These are phyloP conservation scores for Fusarium virguliforme DNA, from an alignment of 2,329 filamentous ascomycete species.

Conservation along the genomic window DNA sequence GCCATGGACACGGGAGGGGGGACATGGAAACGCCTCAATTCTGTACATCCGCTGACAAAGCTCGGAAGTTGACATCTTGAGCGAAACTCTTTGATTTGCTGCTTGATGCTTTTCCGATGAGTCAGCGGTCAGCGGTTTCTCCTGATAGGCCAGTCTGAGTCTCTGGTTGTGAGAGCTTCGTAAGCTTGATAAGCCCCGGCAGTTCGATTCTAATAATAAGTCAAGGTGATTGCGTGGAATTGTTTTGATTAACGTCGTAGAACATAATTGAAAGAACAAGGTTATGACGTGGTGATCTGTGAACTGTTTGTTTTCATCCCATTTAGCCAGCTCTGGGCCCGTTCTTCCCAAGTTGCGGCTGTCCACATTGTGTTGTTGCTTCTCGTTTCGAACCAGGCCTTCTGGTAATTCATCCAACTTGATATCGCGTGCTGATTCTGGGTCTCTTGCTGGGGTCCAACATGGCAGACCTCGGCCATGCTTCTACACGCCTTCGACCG, in stretches of 20 bases:
- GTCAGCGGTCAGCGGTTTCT: background rate
- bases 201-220: conserved; percentile 1
- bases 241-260: background rate
- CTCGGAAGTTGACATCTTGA: background rate
- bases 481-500: background rate
- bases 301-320: background rate
- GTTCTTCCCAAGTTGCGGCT: background rate
- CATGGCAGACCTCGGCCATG: background rate
- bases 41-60: conserved; percentile 1
- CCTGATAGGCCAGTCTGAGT: background rate
- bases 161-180: background rate
- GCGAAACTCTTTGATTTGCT: background rate
- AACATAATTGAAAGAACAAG: no score
- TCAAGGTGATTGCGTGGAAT: background rate
- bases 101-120: background rate
- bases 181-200: background rate
- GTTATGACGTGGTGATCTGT: no score
- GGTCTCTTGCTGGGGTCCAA: background rate
- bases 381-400: background rate
- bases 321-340: background rate
- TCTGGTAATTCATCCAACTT: no score
- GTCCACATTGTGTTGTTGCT: no score
- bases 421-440: no score
- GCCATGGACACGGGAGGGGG: background rate
- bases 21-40: background rate